Evolutionary conservation across 345 rosid species (phyloP), one percentile per base, ranked within the genome.

Genomic region (Lepidium africanum): DNA sequence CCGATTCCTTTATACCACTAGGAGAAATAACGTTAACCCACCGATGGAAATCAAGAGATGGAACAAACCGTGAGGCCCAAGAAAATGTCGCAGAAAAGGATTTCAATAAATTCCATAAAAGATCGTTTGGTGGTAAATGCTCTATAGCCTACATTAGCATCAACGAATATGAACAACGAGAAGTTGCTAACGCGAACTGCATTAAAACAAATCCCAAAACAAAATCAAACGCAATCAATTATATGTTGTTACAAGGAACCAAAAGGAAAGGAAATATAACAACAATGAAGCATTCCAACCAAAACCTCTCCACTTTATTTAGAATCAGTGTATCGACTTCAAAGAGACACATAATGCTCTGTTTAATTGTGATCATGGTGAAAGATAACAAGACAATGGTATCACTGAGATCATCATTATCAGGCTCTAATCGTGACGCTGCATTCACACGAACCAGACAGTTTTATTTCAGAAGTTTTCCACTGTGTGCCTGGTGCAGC

Each of bases 391-490:
- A 53, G 41, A 47, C 41, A 62, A 45, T 63, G 37, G 61, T 45
- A 51, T 42, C 25, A 35, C 3, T 43, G 21, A 60, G 52, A 23
- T 63, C 3, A 65, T 55, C 2, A 65, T 33, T 38, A 37, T 87
- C 84, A 94, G 51, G 91, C 88, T 73, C 78, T 82, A 69, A 94
- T 80, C 25, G 91, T 88, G 40, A 89, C 96, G 58, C 87, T 79
- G 78, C 84, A 81, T 54, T 87, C 65, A 74, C 96, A 94, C 45
- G 77, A 40, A 9, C 93, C 96, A 15, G 93, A 89, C 0, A 85
- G 87, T 78, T 84, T 89, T 47, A 94, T 83, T 40, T 76, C 72
- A 39, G 83, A 82, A 70, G 84, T 76, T 80, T 71, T 79, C 99
- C 99, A 91, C 62, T 89, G 88, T 4, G 76, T 79, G 4, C 96